Evolutionary conservation across 2,329 filamentous ascomycete species (phyloP), one percentile per base, ranked within the genome.

Genomic region (Bipolaris sorokiniana): DNA sequence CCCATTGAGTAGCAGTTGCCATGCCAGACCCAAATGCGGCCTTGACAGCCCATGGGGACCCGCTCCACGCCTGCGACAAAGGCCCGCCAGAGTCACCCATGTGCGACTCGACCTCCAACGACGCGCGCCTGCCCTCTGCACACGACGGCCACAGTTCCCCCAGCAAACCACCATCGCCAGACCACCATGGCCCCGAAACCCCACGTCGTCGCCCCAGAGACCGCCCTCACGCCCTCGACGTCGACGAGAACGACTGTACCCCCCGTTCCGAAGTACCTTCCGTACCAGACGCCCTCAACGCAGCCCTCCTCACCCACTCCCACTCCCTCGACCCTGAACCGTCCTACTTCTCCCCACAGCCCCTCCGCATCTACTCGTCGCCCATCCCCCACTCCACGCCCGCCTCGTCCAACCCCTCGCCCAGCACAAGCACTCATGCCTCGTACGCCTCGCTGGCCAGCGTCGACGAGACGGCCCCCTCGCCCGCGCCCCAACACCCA

Each of bases 211-310:
- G 33, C 54, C 51, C 50, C 42, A 49, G 45, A 38, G 15, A 20
- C n/a, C 26, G 23, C 37, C 26, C 36, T 22, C 20, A 54, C 42
- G 34, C 53, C 45, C 22, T 48, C 44, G 22, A 57, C 46, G 59
- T 59, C 52, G 69, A 69, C 36, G 70, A 77, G 53, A 61, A 67
- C 34, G 76, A 78, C 67, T 70, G 65, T 60, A 80, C 77, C 13
- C 76, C 77, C 46, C 74, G 76, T 54, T 78, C 77, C 5, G 78
- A 79, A 63, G 59, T 73, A 45, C 77, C 77, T 50, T 73, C 72
- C 18, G 54, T 68, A 11, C 61, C 68, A 44, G 69, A 71, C n/a
- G 56, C 62, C 38, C 51, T 66, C 52, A 62, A 63, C 45, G 61
- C 66, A 37, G 54, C 58, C 20, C 56, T 66, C 49, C 61, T 63